Conservation (phyloP, 2,329 filamentous ascomycete species). For the Claviceps purpurea region DNA sequence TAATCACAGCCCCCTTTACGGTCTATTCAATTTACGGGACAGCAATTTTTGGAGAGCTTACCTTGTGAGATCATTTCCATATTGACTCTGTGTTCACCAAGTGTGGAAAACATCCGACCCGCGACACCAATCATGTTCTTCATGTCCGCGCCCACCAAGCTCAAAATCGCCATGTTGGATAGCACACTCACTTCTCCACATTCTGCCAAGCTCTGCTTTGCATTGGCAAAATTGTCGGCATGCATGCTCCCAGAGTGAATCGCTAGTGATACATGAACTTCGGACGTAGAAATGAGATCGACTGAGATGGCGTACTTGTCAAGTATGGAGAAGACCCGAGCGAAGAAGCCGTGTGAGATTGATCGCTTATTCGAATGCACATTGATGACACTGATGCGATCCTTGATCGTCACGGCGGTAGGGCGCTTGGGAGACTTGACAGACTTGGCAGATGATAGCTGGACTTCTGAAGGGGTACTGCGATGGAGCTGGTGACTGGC, state of each 20-base stretch:
- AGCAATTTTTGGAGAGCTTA: conserved; percentile 24
- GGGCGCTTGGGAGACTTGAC: conserved; percentile 55
- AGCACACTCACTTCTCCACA: conserved; percentile 87
- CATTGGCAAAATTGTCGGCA: conserved; percentile 49
- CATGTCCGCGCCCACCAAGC: conserved; percentile 87
- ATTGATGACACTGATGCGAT: conserved; percentile 92
- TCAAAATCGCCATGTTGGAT: conserved; percentile 87
- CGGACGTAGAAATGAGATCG: conserved; percentile 88
- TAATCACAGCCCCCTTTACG: background rate
- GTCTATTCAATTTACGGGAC: background rate
- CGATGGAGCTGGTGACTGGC: conserved; percentile 45
- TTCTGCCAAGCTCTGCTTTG: conserved; percentile 58
- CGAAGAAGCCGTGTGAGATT: conserved; percentile 91
- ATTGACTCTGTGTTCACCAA: conserved; percentile 89
- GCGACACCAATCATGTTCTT: conserved; percentile 95
- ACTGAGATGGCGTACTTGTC: conserved; percentile 80
- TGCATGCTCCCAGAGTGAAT: conserved; percentile 66
- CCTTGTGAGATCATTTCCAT: conserved; percentile 99
- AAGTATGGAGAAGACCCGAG: conserved; percentile 82
- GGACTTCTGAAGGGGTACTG: conserved; percentile 28
- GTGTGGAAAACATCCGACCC: conserved; percentile 85
- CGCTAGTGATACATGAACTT: conserved; percentile 96
- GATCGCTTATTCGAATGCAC: conserved; percentile 96
- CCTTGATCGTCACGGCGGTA: conserved; percentile 92
- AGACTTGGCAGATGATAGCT: conserved; percentile 8